Base-by-base conservation (phyloP, 148 eudicot species). In the Camellia japonica region DNA sequence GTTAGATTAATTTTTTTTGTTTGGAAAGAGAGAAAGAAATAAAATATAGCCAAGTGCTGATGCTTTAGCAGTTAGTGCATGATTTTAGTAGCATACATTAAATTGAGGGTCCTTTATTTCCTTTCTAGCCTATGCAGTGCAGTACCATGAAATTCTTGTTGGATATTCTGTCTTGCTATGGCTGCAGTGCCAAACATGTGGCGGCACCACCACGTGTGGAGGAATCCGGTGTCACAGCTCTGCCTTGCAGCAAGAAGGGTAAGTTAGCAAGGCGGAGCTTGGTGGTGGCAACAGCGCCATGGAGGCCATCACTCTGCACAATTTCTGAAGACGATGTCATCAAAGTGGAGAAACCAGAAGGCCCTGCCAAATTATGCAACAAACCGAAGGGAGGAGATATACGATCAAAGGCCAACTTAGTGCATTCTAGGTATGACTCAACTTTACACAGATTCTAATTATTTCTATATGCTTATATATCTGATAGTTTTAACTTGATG, bases 251-350 rank as follows among this genome's bases (percentile, higher is more conserved):
- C 55, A 10, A 59, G 77, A 14, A 20, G 8, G 10, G 15, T 49
- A 52, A 52, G 56, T 0, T 56, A 1, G 59, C 13, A 3, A 54
- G 74, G 38, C 54, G 47, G 54, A 80, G 55, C 12, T 49, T 54
- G 41, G 38, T 54, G 41, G 38, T 13, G 54, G 19, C 30, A 15
- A 49, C 20, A 52, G 62, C 41, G 42, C 59, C 43, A 18, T 80
- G 82, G 82, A 58, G 83, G 41, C 83, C 83, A 49, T 65, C 83
- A 23, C 19, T 80, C 5, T 66, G 66, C 19, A 80, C 79, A 5
- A 76, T 80, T 65, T 80, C 78, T 10, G 83, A 80, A 59, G 68
- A 74, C 15, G 58, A 55, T 55, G 74, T 67, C 15, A 58, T 73
- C 70, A 16, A 46, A 47, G 18, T 59, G 5, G 83, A 80, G 58